phyloP scores from a whole-genome alignment of 495 filamentous ascomycete genomes.

The Hypomontagnella monticulosa region DNA sequence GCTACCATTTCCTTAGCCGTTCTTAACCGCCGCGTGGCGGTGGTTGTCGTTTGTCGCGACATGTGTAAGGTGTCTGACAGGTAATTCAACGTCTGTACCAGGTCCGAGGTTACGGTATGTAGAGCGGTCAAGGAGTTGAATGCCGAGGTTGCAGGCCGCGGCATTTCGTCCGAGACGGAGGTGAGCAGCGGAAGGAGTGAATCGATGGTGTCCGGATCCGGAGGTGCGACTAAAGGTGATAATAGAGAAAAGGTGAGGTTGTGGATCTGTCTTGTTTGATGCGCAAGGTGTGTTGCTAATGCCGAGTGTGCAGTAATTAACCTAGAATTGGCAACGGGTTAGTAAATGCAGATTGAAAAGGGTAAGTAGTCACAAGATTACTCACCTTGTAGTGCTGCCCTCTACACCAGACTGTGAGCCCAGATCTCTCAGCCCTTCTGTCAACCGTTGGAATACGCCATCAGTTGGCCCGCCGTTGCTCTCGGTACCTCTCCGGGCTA shows the following conservation, averaged over 20 bases:
- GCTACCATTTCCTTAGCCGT: constrained; percentile 81
- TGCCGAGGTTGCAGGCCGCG: constrained; percentile 61
- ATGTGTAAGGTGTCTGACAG: constrained; percentile 95
- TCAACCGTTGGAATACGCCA: constrained; percentile 73
- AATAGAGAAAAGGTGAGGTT: constrained; percentile 80
- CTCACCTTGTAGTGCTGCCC: constrained; percentile 79
- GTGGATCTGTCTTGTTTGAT: constrained; percentile 84
- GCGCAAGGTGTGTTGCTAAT: constrained; percentile 81
- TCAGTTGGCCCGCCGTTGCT: constrained; percentile 75
- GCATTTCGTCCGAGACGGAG: constrained; percentile 63
- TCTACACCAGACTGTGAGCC: constrained; percentile 84
- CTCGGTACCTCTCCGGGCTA: constrained; percentile 77
- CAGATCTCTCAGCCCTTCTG: constrained; percentile 78
- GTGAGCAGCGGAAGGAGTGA: constrained; percentile 71
- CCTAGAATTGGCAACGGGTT: constrained; percentile 56
- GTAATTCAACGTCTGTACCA: constrained; percentile 81
- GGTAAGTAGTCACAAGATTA: constrained; percentile 12
- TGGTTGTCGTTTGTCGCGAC: constrained; percentile 84
- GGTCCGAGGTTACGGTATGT: constrained; percentile 75
- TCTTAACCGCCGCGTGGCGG: constrained; percentile 77
- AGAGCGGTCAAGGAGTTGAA: constrained; percentile 68
- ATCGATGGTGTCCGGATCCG: constrained; percentile 69
- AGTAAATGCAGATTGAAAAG: constrained; percentile 7
- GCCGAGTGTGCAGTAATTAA: constrained; percentile 89
- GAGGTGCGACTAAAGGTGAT: constrained; percentile 63